Evolutionary conservation across 2,329 filamentous ascomycete genomes (phyloP).

Genomic region (Phialophora macrospora): DNA sequence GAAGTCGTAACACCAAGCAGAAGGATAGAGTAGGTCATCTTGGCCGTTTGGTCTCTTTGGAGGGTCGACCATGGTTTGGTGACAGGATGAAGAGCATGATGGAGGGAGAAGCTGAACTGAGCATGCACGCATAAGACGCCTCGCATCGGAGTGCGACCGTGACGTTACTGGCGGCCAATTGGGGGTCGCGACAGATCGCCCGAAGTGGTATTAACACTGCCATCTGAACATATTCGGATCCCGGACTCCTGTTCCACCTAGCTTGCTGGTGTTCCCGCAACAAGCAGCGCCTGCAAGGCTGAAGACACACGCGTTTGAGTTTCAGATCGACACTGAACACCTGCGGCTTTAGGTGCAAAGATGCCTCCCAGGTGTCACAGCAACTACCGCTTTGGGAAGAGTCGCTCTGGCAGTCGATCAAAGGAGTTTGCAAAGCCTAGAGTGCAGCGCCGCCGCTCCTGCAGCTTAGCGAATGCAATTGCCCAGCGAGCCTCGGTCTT

Average conservation of each 20-base stretch:
- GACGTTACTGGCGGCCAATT: neutral
- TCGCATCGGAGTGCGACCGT: neutral
- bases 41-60: neutral
- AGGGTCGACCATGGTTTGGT: neutral
- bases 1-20: constrained; percentile 4
- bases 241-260: neutral
- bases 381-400: constrained; percentile 3
- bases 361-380: neutral
- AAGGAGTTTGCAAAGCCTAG: neutral
- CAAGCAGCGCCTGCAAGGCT: neutral
- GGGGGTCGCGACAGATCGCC: neutral
- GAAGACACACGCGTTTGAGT: neutral
- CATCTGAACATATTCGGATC: neutral
- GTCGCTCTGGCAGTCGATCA: neutral
- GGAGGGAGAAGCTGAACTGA: neutral
- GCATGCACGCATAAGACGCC: neutral
- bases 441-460: neutral
- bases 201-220: neutral
- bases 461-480: neutral
- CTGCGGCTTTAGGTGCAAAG: neutral
- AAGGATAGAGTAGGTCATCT: constrained; percentile 15
- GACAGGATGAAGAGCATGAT: neutral
- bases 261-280: neutral
- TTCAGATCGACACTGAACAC: neutral
- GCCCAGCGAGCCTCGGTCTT: neutral